phyloP scores from a whole-genome alignment of 768 basidiomycete genomes.

The Mycena albidolilacea region DNA sequence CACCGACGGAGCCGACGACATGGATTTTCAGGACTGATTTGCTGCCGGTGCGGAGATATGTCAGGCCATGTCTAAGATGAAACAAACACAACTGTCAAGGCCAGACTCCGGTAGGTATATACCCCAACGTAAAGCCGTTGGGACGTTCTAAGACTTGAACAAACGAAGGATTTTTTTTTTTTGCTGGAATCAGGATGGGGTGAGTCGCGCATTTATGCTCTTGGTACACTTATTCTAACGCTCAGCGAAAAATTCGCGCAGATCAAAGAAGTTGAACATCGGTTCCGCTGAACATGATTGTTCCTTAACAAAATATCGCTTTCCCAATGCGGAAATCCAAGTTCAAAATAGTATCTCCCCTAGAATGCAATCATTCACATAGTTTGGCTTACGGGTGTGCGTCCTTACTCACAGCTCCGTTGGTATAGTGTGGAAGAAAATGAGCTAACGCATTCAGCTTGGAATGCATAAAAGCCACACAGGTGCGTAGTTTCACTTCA shows the following conservation, averaged over 20 bases:
- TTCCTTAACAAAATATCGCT: constrained; percentile 8
- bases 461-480: constrained; percentile 28
- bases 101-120: too few relatives aligned
- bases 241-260: background rate
- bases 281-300: constrained; percentile 10
- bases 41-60: too few relatives aligned
- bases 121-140: too few relatives aligned
- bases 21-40: too few relatives aligned
- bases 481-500: constrained; percentile 7
- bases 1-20: too few relatives aligned
- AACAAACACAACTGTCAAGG: too few relatives aligned
- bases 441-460: background rate
- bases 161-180: constrained; percentile 1
- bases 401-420: constrained; percentile 7
- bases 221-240: background rate
- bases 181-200: background rate
- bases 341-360: constrained; percentile 26
- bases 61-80: too few relatives aligned
- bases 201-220: background rate
- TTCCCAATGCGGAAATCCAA: constrained; percentile 28
- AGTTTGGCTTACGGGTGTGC: background rate
- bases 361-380: constrained; percentile 27
- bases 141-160: too few relatives aligned
- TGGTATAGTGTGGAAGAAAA: background rate
- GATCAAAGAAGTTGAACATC: constrained; percentile 4